Evolutionary conservation across 768 basidiomycete species (phyloP), one percentile per base, ranked within the genome.

Genomic region (Trametes maxima): DNA sequence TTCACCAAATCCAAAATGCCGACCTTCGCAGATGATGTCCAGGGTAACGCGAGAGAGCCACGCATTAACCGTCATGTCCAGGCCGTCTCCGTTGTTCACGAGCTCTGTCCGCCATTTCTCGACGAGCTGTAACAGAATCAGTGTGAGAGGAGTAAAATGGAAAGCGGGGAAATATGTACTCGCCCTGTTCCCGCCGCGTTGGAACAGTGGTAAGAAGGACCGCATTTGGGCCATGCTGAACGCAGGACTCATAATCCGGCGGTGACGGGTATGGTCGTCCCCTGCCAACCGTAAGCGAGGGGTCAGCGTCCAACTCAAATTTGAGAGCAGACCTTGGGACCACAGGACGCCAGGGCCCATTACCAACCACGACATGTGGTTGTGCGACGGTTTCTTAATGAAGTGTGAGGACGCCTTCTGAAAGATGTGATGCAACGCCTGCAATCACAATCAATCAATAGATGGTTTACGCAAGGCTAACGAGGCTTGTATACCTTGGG

Each of bases 341-440:
- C 45, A 51, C 1, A 49, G 33, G 24, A 64, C 57, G 13, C 55
- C 44, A 0, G 63, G 54, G 0, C 63, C 63, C 3, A n/a, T 17
- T 14, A 57, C 14, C 7, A 64, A 14, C 11, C 37, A 53, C 5
- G 16, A 14, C 13, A 57, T 37, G 7, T 53, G 45, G 44, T 60
- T 64, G 13, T 57, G 39, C 2, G 40, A 58, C 61, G 36, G 0
- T 25, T 55, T 58, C 51, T 70, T 69, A 19, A 45, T 48, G 51
- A 65, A 73, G 47, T 59, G 60, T 45, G 70, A 72, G 13, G 63
- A 65, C 4, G 70, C 66, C 17, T 65, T 65, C 16, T 73, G 67
- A 14, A 61, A 64, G 19, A 70, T 67, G 43, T 69, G 65, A 21
- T 72, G 72, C 43, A 72, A 19, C 0, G 68, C 70, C 59, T 72